Evolutionary conservation across 208 protist species (phyloP).

Genomic region (Trypanosoma lewisi): DNA sequence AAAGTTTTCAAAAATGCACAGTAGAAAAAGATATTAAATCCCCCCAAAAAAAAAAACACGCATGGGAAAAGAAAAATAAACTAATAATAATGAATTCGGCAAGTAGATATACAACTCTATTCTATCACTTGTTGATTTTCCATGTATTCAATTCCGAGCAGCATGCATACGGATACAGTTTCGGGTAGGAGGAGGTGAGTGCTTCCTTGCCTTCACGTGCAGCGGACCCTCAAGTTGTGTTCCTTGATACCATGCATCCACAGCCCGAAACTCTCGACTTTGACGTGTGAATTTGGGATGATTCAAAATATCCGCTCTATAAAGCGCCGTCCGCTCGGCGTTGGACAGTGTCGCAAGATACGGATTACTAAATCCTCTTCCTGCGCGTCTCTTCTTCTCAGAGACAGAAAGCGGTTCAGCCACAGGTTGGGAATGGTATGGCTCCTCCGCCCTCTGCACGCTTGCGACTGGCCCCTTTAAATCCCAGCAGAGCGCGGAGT

Average conservation of each 20-base stretch:
- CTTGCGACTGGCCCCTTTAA: conserved; percentile 11
- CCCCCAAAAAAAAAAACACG: too few species aligned
- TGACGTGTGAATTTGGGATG: conserved; percentile 55
- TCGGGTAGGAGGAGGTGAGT: conserved; percentile 10
- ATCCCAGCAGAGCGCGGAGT: conserved; percentile 70
- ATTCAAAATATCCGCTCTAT: conserved; percentile 37
- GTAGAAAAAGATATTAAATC: too few species aligned
- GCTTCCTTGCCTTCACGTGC: neutral
- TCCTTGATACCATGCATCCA: conserved; percentile 42
- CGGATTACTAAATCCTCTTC: conserved; percentile 4
- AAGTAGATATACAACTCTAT: too few species aligned
- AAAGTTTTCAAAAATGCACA: too few species aligned
- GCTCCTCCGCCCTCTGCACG: neutral
- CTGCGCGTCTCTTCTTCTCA: neutral
- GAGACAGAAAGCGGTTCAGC: neutral
- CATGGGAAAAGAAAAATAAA: too few species aligned
- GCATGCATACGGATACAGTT: conserved; percentile 27
- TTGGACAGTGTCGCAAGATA: conserved; percentile 30
- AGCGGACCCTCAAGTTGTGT: conserved; percentile 50
- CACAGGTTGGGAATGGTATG: neutral
- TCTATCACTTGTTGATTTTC: neutral
- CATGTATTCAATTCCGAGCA: conserved; percentile 1
- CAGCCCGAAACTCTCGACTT: conserved; percentile 30
- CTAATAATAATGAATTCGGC: too few species aligned
- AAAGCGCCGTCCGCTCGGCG: conserved; percentile 36